Percentiles rank a stretch among this genome's conserved stretches.
phyloP scores from a whole-genome alignment of 495 filamentous ascomycete species.

The Xeromyces bisporus region DNA sequence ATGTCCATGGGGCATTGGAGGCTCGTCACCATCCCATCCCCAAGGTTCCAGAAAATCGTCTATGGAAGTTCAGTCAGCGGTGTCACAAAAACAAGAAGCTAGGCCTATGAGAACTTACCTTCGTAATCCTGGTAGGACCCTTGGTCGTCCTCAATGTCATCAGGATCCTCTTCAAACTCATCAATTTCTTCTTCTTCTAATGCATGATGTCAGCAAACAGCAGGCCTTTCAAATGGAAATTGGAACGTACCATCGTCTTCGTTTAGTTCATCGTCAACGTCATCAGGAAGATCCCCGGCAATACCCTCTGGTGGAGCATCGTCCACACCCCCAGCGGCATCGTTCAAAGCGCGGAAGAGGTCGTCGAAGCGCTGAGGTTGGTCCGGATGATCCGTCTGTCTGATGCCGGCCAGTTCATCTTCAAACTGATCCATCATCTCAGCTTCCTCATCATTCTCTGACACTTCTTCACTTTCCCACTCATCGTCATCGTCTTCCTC shows the following conservation, averaged over 20 bases:
- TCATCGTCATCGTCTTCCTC: conserved; percentile 38
- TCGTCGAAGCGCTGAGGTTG: conserved; percentile 35
- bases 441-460: conserved; percentile 37
- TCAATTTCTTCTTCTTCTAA: conserved; percentile 33
- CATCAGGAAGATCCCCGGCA: conserved; percentile 26
- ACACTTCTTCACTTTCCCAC: conserved; percentile 43
- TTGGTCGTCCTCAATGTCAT: conserved; percentile 32
- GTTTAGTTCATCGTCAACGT: conserved; percentile 54
- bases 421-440: conserved; percentile 34
- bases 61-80: too few species aligned
- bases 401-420: conserved; percentile 40
- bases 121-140: conserved; percentile 29
- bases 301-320: conserved; percentile 21
- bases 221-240: neutral
- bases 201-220: conserved; percentile 6
- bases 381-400: conserved; percentile 47
- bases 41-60: conserved; percentile 37
- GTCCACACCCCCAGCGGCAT: conserved; percentile 21
- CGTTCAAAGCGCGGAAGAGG: conserved; percentile 26
- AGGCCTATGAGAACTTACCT: conserved; percentile 10
- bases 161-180: conserved; percentile 32
- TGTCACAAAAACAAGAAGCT: neutral
- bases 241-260: conserved; percentile 48
- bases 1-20: conserved; percentile 28
- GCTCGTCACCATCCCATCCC: conserved; percentile 38